Conservation (phyloP, 2,329 filamentous ascomycete genomes). For the Penicillium sp. region DNA sequence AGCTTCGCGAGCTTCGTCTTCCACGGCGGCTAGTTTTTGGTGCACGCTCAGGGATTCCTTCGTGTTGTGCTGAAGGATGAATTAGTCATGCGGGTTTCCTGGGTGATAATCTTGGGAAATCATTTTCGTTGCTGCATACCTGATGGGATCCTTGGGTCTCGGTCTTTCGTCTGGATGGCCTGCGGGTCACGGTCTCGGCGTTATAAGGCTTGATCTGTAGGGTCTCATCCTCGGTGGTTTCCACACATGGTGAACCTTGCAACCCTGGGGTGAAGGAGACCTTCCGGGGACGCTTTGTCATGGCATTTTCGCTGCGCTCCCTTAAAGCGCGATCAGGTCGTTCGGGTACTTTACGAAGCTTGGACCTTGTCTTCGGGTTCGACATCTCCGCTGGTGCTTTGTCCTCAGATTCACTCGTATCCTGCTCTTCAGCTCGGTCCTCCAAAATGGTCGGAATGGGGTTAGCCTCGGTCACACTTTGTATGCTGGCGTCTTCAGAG, state of each 20-base stretch:
- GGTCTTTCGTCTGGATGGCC: constrained; percentile 26
- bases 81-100: constrained; percentile 11
- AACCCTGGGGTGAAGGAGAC: constrained; percentile 38
- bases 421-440: constrained; percentile 28
- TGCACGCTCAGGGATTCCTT: constrained; percentile 34
- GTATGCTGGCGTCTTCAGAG: constrained; percentile 16
- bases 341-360: constrained; percentile 24
- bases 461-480: constrained; percentile 20
- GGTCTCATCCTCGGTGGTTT: constrained; percentile 33
- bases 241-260: constrained; percentile 28
- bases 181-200: constrained; percentile 30
- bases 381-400: constrained; percentile 11
- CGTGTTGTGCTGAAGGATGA: constrained; percentile 11
- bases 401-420: constrained; percentile 29
- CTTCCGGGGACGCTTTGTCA: constrained; percentile 33
- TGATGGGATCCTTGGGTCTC: constrained; percentile 30
- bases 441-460: constrained; percentile 34
- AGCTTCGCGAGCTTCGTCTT: constrained; percentile 43
- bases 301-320: constrained; percentile 38
- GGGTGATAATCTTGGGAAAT: not conserved
- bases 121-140: constrained; percentile 23
- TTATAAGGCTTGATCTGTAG: constrained; percentile 35
- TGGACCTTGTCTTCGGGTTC: constrained; percentile 17
- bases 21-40: constrained; percentile 44
- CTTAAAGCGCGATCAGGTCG: constrained; percentile 32